A percentile compares a stretch with the other conserved stretches of the same genome.
These are phyloP conservation scores for Hypoxylon fragiforme DNA, from an alignment of 495 filamentous ascomycete genomes.

Conservation along the genomic window DNA sequence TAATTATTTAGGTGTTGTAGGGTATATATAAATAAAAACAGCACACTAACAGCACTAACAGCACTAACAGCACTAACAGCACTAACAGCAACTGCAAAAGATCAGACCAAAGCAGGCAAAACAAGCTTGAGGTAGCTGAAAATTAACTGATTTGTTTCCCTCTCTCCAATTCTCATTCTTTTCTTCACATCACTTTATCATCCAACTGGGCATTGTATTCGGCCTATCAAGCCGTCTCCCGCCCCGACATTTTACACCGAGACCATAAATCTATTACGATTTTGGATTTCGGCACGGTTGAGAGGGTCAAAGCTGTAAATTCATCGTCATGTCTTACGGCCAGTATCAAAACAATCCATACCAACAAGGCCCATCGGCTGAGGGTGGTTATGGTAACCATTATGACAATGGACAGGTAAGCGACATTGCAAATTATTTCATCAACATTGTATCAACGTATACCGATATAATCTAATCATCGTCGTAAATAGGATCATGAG, in stretches of 20 bases:
- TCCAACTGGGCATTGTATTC: slow-evolving; percentile 14
- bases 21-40: no score
- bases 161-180: slow-evolving; percentile 18
- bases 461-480: background rate
- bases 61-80: no score
- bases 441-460: background rate
- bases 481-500: slow-evolving; percentile 45
- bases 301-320: slow-evolving; percentile 10
- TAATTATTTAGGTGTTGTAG: no score
- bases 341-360: slow-evolving; percentile 46
- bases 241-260: background rate
- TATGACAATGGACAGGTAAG: slow-evolving; percentile 39
- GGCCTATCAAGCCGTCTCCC: slow-evolving; percentile 6
- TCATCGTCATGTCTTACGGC: slow-evolving; percentile 47
- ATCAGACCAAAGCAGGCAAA: no score
- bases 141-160: background rate
- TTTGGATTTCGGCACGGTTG: slow-evolving; percentile 10
- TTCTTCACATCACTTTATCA: background rate
- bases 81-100: no score
- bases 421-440: background rate
- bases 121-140: background rate
- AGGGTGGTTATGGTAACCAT: slow-evolving; percentile 53
- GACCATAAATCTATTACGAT: slow-evolving; percentile 1
- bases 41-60: no score
- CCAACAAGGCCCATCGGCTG: slow-evolving; percentile 46